Conservation (phyloP, 176 grass and related monocot genomes). For the Canna indica region DNA sequence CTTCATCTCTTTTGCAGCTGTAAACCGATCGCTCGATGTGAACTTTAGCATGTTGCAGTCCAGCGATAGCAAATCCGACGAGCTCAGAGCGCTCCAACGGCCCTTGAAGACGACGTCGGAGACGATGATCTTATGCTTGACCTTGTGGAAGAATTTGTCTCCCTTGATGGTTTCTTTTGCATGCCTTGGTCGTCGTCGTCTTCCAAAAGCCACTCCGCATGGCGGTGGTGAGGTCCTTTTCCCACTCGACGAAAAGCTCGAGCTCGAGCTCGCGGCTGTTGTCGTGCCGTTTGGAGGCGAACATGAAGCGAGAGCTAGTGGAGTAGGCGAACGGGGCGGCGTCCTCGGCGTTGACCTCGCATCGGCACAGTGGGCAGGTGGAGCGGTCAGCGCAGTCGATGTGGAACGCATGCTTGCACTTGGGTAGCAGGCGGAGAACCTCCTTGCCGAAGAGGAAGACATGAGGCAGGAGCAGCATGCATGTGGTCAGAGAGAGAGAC, state of each 20-base stretch:
- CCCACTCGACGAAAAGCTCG: constrained; percentile 20
- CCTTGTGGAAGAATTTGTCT: constrained; percentile 33
- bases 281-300: constrained; percentile 9
- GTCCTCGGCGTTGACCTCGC: constrained; percentile 32
- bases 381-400: constrained; percentile 65
- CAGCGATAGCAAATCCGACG: constrained; percentile 54
- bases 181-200: neutral
- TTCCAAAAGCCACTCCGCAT: neutral
- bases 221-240: neutral
- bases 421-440: constrained; percentile 68
- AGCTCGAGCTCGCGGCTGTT: neutral
- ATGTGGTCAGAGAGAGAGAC: no score
- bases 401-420: constrained; percentile 79
- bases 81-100: constrained; percentile 95
- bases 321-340: constrained; percentile 39
- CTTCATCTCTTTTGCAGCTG: no score
- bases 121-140: constrained; percentile 65
- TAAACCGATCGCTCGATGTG: no score
- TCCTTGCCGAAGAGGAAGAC: no score
- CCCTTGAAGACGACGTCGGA: constrained; percentile 69
- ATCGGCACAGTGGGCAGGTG: constrained; percentile 72
- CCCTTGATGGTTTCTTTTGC: neutral
- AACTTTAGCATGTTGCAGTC: constrained; percentile 46
- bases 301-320: constrained; percentile 42
- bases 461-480: no score